Percentiles rank a stretch among this genome's conserved stretches.
These are phyloP conservation scores for Hypoxylon sp. DNA, from an alignment of 2,329 filamentous ascomycete genomes.

Conservation along the genomic window DNA sequence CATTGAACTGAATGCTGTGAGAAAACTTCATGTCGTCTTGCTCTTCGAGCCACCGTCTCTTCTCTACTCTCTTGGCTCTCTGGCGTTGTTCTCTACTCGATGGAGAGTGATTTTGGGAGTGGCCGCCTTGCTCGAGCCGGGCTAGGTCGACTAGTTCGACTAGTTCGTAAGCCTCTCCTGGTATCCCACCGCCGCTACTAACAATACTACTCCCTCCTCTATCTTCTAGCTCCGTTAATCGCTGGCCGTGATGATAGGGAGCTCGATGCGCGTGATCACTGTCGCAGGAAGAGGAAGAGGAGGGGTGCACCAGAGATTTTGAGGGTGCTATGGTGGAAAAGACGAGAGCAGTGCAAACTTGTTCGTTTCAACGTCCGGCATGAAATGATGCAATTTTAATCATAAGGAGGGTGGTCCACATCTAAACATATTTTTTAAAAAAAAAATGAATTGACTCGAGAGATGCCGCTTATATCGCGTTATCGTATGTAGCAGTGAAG, in stretches of 20 bases:
- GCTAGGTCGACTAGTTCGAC: conserved; percentile 41
- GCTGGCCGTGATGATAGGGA: conserved; percentile 37
- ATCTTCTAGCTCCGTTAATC: conserved; percentile 43
- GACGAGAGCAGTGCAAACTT: conserved; percentile 9
- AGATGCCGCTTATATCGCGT: conserved; percentile 2
- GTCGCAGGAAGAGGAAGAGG: conserved; percentile 55
- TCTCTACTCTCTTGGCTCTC: conserved; percentile 68
- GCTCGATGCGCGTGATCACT: conserved; percentile 45
- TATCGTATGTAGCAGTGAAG: not conserved
- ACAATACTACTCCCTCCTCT: conserved; percentile 50
- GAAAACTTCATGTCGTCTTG: conserved; percentile 99
- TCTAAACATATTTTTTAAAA: conserved; percentile 3
- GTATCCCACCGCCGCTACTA: conserved; percentile 5
- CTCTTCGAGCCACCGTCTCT: conserved; percentile 79
- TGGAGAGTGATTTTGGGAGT: not conserved
- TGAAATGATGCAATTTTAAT: conserved; percentile 24
- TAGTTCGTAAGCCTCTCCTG: conserved; percentile 53
- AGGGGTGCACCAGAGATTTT: conserved; percentile 48
- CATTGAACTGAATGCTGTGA: conserved; percentile 99
- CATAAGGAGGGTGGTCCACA: conserved; percentile 20
- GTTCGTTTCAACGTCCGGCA: conserved; percentile 21
- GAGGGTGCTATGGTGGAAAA: conserved; percentile 50
- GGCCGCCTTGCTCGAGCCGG: conserved; percentile 51
- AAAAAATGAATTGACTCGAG: not conserved
- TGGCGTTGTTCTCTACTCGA: conserved; percentile 54